Conservation (phyloP, 176 grass and related monocot species). For the Phragmites australis region DNA sequence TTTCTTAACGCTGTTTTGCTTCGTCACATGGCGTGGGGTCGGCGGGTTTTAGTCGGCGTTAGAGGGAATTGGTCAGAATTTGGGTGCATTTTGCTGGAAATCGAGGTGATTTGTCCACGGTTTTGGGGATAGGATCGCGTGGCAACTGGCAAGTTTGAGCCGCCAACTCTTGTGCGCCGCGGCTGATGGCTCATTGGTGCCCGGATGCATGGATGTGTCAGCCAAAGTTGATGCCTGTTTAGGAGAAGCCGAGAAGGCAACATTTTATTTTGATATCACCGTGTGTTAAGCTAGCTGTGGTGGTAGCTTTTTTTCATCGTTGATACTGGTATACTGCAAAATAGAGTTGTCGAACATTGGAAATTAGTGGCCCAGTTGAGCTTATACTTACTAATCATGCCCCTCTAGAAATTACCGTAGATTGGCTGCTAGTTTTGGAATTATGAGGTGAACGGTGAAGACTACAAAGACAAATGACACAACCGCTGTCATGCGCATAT, state of each 20-base stretch:
- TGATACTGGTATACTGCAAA: not conserved
- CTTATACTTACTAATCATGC: not conserved
- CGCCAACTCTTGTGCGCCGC: not conserved
- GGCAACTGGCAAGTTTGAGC: not conserved
- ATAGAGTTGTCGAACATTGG: not conserved
- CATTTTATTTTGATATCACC: too few relatives aligned
- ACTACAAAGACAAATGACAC: not conserved
- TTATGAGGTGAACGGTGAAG: too few relatives aligned
- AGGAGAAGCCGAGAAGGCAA: too few relatives aligned
- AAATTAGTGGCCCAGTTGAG: not conserved
- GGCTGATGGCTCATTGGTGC: not conserved
- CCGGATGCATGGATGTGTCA: not conserved
- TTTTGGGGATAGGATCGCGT: not conserved
- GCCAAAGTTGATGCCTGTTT: not conserved
- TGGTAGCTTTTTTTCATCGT: constrained; percentile 4
- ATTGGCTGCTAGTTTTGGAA: not conserved
- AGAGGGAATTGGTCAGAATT: constrained; percentile 30
- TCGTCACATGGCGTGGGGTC: not conserved
- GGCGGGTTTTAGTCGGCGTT: not conserved
- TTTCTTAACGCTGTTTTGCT: not conserved
- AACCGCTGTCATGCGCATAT: not conserved
- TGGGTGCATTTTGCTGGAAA: not conserved
- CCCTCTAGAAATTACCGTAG: constrained; percentile 13
- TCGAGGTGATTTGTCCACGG: not conserved
- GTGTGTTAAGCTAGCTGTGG: too few relatives aligned